These are phyloP conservation scores for Gentiana macrophylla DNA, from an alignment of 257 asterid genomes.

Conservation along the genomic window DNA sequence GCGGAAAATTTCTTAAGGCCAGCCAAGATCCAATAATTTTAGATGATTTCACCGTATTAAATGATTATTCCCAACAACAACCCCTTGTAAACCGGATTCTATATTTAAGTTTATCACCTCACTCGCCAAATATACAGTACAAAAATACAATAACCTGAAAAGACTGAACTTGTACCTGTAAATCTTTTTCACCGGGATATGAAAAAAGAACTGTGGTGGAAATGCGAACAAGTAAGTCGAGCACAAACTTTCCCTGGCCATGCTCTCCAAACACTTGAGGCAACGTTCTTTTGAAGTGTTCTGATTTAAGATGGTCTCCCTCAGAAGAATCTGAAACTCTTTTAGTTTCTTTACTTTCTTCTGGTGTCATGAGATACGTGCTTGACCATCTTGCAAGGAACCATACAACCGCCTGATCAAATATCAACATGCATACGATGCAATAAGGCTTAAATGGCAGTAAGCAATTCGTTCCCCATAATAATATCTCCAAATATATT, in stretches of 20 bases:
- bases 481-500: too few species aligned
- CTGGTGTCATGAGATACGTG: constrained; percentile 73
- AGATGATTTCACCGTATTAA: too few species aligned
- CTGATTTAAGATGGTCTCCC: constrained; percentile 19
- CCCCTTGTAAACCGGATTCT: too few species aligned
- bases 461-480: too few species aligned
- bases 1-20: too few species aligned
- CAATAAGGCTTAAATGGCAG: too few species aligned
- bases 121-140: too few species aligned
- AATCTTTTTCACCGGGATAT: constrained; percentile 89
- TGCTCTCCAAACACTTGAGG: constrained; percentile 61
- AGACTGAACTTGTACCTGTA: constrained; percentile 49
- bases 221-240: constrained; percentile 67
- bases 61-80: too few species aligned
- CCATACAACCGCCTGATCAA: constrained; percentile 82
- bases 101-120: too few species aligned
- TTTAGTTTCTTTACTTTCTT: constrained; percentile 32
- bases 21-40: too few species aligned
- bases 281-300: constrained; percentile 32
- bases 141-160: too few species aligned
- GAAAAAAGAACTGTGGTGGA: constrained; percentile 61
- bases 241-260: constrained; percentile 69
- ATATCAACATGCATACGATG: constrained; percentile 5
- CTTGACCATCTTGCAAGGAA: constrained; percentile 93
- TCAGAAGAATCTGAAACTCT: constrained; percentile 15